A percentile compares a stretch with the other conserved stretches of the same genome.
Evolutionary conservation across 2,329 filamentous ascomycete genomes (phyloP).

Genomic region (Zymoseptoria tritici): DNA sequence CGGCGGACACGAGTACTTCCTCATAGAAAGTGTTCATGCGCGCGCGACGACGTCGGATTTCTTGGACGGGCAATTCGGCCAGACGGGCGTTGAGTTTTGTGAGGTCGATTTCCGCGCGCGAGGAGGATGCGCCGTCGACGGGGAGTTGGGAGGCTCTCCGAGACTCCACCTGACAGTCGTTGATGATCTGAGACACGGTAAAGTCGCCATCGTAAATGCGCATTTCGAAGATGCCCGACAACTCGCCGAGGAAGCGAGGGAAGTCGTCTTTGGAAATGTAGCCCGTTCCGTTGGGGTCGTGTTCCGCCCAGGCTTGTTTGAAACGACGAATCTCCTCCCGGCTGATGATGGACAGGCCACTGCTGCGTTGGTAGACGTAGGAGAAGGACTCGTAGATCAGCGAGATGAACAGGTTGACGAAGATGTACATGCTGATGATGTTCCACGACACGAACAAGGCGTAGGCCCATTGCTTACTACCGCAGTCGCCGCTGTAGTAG

Average conservation of each 20-base stretch:
- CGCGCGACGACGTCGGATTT: slow-evolving; percentile 66
- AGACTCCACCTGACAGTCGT: slow-evolving; percentile 61
- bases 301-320: slow-evolving; percentile 96
- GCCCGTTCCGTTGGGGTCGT: slow-evolving; percentile 83
- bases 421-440: slow-evolving; percentile 99
- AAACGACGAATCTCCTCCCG: slow-evolving; percentile 91
- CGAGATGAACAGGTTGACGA: slow-evolving; percentile 95
- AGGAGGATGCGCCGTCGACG: slow-evolving; percentile 30
- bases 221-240: slow-evolving; percentile 95
- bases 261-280: slow-evolving; percentile 88
- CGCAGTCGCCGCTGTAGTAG: slow-evolving; percentile 88
- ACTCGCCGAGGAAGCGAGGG: slow-evolving; percentile 76
- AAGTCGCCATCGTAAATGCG: slow-evolving; percentile 89
- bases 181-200: slow-evolving; percentile 77
- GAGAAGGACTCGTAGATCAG: slow-evolving; percentile 99
- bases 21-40: slow-evolving; percentile 95
- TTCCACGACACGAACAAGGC: slow-evolving; percentile 94
- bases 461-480: slow-evolving; percentile 80
- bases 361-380: slow-evolving; percentile 96
- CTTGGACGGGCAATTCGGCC: slow-evolving; percentile 61
- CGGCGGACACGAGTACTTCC: slow-evolving; percentile 88
- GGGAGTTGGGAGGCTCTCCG: slow-evolving; percentile 45
- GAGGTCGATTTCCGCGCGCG: slow-evolving; percentile 55
- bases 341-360: slow-evolving; percentile 81
- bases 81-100: slow-evolving; percentile 67